Base-by-base conservation (phyloP, 2,329 filamentous ascomycete genomes). In the Chlorencoelia australis region DNA sequence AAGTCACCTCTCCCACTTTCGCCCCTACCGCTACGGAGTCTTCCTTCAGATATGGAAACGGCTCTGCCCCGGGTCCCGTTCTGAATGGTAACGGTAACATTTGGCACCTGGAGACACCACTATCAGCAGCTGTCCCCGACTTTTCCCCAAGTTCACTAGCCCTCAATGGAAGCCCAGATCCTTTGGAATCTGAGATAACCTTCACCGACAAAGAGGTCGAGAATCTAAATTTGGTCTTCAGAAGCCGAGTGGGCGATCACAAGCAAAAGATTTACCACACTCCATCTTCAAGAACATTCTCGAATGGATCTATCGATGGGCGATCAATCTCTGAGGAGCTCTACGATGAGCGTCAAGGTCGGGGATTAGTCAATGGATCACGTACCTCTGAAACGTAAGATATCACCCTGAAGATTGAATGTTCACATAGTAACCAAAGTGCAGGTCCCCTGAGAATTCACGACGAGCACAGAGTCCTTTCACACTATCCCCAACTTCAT, bases 101-200 rank as follows among this genome's bases (percentile, higher is more conserved):
- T 5, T 54, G 58, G 37, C 53, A 52, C 35, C 51, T 60, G 5
- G 69, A 69, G 37, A 69, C 67, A 6, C 67, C 69, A 34, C 63
- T 80, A 17, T 79, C 75, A 20, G 75, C 75, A n/a, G 61, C 68
- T 14, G 76, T 78, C 2, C 73, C 75, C 1, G 75, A 78, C 43
- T 80, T 79, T 47, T 38, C 57, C 7, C 56, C 56, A 27, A 45
- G 48, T 24, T 16, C 46, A 17, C 27, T 42, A 10, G 27, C 40
- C 15, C 16, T 37, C 24, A 49, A 52, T 41, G 41, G 43, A 5
- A 30, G 32, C 13, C 28, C 32, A 28, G 49, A 55, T 35, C 47
- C 48, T 25, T 42, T 55, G 7, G 52, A 55, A 17, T 47, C 57
- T 37, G 48, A 58, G 37, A 55, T 48, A 53, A 62, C 59, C 14